Percentiles rank a stretch among this genome's conserved stretches.
phyloP scores from a whole-genome alignment of 768 basidiomycete genomes.

The Rhizopogon rudus region DNA sequence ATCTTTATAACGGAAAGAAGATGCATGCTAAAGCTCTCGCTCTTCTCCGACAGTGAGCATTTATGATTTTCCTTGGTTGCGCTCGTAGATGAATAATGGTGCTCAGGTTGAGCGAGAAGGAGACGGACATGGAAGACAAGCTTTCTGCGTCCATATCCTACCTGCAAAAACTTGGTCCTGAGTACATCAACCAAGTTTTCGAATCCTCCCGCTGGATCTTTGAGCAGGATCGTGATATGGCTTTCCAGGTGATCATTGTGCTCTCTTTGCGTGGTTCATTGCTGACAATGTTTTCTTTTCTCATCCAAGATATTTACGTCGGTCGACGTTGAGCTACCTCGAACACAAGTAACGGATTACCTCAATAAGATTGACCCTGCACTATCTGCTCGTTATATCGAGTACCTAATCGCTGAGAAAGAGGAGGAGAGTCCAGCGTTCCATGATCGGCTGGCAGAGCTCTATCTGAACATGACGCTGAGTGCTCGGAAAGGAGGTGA shows the following conservation, averaged over 20 bases:
- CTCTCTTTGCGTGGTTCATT: not conserved
- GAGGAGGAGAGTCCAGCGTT: conserved; percentile 62
- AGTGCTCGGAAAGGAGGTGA: conserved; percentile 54
- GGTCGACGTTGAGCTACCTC: conserved; percentile 89
- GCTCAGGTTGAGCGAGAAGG: conserved; percentile 73
- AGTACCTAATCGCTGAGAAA: conserved; percentile 74
- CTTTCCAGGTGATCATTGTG: conserved; percentile 57
- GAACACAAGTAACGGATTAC: conserved; percentile 67
- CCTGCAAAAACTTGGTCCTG: conserved; percentile 83
- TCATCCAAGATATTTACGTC: conserved; percentile 81
- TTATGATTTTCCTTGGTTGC: not conserved
- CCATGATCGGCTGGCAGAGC: conserved; percentile 86
- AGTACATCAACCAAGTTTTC: conserved; percentile 79
- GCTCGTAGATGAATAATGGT: not conserved
- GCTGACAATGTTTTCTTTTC: not conserved
- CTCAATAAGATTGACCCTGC: conserved; percentile 66
- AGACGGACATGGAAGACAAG: conserved; percentile 73
- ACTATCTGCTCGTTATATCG: conserved; percentile 77
- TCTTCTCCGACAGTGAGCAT: conserved; percentile 75
- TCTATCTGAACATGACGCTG: conserved; percentile 73
- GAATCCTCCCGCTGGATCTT: conserved; percentile 84
- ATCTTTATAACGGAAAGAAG: conserved; percentile 90
- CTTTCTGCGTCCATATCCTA: conserved; percentile 83
- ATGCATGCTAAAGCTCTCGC: conserved; percentile 89
- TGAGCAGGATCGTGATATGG: conserved; percentile 64